Evolutionary conservation across 2,329 filamentous ascomycete species (phyloP).

Genomic region (Hypoxylon rubiginosum): DNA sequence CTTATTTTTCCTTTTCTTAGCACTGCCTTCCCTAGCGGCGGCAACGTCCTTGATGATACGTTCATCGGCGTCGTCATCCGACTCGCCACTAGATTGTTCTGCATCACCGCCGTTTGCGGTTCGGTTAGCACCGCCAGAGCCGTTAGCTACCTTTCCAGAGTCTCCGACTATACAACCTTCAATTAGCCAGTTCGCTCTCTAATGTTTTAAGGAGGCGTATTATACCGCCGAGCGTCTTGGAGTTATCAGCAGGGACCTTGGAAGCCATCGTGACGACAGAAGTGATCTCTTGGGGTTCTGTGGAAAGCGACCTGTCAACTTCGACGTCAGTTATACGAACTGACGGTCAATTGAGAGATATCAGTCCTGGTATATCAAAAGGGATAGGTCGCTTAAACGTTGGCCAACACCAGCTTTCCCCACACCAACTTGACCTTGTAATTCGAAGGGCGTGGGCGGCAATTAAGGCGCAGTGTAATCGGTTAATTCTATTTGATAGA

Average conservation of each 20-base stretch:
- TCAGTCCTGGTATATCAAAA: no score
- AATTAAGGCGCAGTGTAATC: neutral
- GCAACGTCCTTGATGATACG: slow-evolving; percentile 50
- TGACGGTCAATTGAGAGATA: neutral
- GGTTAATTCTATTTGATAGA: neutral
- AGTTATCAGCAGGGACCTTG: slow-evolving; percentile 57
- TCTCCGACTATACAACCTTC: slow-evolving; percentile 55
- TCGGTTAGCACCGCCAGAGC: slow-evolving; percentile 51
- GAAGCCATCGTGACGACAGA: slow-evolving; percentile 56
- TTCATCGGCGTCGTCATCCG: slow-evolving; percentile 66
- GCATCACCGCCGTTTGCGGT: slow-evolving; percentile 56
- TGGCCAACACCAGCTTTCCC: neutral
- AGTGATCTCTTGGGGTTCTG: neutral
- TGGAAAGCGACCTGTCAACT: neutral
- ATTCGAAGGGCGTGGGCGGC: neutral
- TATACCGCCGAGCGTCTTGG: slow-evolving; percentile 58
- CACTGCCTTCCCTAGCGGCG: slow-evolving; percentile 50
- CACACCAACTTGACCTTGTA: neutral
- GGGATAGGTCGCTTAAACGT: no score
- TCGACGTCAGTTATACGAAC: no score
- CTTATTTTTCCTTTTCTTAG: slow-evolving; percentile 84
- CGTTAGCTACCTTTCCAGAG: slow-evolving; percentile 55
- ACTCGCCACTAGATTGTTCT: slow-evolving; percentile 62
- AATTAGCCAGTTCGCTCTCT: neutral
- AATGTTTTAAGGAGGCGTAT: slow-evolving; percentile 5